Conservation (phyloP, 148 eudicot species). For the Rhododendron ferrugineum region DNA sequence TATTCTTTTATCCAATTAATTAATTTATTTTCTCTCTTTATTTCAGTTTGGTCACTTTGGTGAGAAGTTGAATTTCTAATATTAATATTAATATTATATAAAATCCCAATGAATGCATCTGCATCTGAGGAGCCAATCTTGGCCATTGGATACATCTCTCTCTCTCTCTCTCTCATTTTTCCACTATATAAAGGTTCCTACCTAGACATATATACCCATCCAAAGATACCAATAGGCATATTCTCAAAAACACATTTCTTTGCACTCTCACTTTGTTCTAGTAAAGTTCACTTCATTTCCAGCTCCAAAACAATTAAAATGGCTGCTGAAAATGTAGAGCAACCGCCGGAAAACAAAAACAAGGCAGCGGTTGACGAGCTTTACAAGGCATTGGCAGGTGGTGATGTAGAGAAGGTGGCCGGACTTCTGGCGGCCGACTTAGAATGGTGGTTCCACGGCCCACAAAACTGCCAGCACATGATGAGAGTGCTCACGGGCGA, state of each 20-base stretch:
- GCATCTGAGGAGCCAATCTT: background rate
- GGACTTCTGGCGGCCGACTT: constrained; percentile 50
- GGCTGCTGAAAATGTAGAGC: background rate
- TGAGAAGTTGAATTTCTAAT: background rate
- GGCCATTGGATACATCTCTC: background rate
- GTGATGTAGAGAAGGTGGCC: constrained; percentile 27
- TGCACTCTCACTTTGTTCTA: background rate
- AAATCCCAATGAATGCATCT: background rate
- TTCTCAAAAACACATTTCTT: background rate
- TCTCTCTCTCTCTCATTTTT: background rate
- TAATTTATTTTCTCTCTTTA: background rate
- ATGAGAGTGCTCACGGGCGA: constrained; percentile 68
- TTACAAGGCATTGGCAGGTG: constrained; percentile 43
- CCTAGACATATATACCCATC: background rate
- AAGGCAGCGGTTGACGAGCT: constrained; percentile 37
- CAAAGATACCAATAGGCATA: background rate
- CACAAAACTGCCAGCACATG: constrained; percentile 84
- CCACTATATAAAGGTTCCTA: constrained; percentile 2
- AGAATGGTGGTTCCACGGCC: constrained; percentile 96
- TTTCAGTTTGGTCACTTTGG: background rate
- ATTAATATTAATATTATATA: background rate
- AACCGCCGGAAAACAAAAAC: constrained; percentile 18
- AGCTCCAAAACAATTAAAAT: background rate
- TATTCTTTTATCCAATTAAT: background rate
- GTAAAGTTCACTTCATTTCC: background rate